These are phyloP conservation scores for Oryza brachyantha DNA, from an alignment of 176 grass and related monocot species.

Conservation along the genomic window DNA sequence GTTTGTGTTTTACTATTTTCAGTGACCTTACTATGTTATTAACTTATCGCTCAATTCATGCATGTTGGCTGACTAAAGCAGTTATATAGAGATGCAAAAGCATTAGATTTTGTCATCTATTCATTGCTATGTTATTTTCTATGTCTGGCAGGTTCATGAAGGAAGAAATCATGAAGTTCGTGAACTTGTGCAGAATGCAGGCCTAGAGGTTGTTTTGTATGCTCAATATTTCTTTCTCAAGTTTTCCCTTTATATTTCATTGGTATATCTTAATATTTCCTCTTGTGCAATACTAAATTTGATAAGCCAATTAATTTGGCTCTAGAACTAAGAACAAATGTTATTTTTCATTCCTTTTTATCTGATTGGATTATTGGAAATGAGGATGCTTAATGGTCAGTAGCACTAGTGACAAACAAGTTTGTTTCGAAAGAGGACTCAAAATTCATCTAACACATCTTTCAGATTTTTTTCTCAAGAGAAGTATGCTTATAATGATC, in stretches of 20 bases:
- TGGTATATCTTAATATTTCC: slow-evolving; percentile 4
- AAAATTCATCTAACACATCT: not conserved
- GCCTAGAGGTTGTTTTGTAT: slow-evolving; percentile 68
- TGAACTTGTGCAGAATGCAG: slow-evolving; percentile 86
- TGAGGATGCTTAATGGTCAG: not conserved
- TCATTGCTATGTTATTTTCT: slow-evolving; percentile 21
- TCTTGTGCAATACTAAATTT: slow-evolving; percentile 3
- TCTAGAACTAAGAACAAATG: not conserved
- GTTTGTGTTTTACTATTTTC: slow-evolving; percentile 2
- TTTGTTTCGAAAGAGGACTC: too few species aligned
- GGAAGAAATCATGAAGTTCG: slow-evolving; percentile 95
- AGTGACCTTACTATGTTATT: not conserved
- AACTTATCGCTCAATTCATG: not conserved
- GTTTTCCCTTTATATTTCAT: not conserved
- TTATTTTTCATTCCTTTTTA: slow-evolving; percentile 2
- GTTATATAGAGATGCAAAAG: not conserved
- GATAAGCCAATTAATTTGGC: not conserved
- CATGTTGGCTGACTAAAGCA: not conserved
- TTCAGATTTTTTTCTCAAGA: not conserved
- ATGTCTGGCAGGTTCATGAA: slow-evolving; percentile 86
- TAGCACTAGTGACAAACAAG: not conserved
- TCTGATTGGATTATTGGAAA: not conserved
- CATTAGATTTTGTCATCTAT: not conserved
- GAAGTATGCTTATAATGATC: too few species aligned
- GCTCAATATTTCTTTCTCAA: slow-evolving; percentile 6